Base-by-base conservation (phyloP, 2,329 filamentous ascomycete species). In the Aurifilum marmelostoma region DNA sequence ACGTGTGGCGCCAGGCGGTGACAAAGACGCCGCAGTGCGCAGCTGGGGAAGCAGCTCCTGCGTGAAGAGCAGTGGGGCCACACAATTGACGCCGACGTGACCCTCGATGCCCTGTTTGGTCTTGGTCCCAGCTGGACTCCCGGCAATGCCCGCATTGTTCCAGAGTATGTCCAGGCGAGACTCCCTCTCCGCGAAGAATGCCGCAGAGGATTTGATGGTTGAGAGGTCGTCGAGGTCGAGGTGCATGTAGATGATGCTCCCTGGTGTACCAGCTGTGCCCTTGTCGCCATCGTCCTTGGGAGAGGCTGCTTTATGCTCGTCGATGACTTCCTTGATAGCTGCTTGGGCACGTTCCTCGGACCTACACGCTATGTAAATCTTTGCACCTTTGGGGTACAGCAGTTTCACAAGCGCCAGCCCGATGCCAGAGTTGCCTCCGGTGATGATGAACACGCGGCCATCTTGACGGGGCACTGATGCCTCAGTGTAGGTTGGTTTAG, bases 391-490 rank as follows among this genome's bases (percentile, higher is more conserved):
- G 0, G 75, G 74, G 73, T 87, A 88, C 5, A 89, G 79, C 1
- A 88, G 82, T 65, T 82, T 82, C 67, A 78, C 77, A 4, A 89
- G 78, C 73, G 88, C 84, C 41, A 81, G 78, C 2, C 86, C 86
- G 6, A 87, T 79, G 32, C 79, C 79, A 1, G 75, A 69, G 50
- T 77, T 79, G 0, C 76, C 78, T 0, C 79, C 77, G 0, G 86
- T 89, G 11, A 89, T 80, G 52, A 89, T 83, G 58, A 80, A 80
- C 1, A 80, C 77, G 32, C 73, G 73, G 6, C 74, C 77, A 16
- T 69, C 58, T 41, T 79, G 76, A 2, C 70, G 70, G 1, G 72
- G 65, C 4, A 79, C 67, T 68, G 77, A 68, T 3, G 63, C 65
- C 16, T 78, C 75, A 2, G 72, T 77, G 27, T 76, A 72, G 0